These are phyloP conservation scores for Pyrenophora seminiperda DNA, from an alignment of 2,329 filamentous ascomycete genomes.

Conservation along the genomic window DNA sequence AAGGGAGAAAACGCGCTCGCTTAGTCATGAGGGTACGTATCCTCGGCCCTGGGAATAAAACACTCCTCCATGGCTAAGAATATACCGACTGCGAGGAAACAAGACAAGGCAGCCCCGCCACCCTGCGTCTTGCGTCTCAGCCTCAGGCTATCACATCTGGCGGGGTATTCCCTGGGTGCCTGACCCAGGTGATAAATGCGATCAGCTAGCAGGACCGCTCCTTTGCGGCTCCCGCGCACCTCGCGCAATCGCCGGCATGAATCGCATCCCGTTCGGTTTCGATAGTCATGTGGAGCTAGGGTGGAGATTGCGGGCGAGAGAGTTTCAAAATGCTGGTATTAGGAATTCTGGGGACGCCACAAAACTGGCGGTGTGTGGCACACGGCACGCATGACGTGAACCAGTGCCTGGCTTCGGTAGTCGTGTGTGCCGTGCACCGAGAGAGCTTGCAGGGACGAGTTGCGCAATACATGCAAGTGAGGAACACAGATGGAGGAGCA, in stretches of 20 bases:
- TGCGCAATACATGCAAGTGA: conserved; percentile 7
- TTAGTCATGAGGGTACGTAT: conserved; percentile 9
- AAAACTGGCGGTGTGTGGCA: conserved; percentile 14
- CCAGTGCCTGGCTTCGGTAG: neutral
- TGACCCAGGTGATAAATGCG: conserved; percentile 16
- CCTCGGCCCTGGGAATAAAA: neutral
- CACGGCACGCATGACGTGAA: too few relatives aligned
- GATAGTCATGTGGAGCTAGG: conserved; percentile 9
- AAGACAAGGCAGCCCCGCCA: neutral
- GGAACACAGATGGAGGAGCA: neutral
- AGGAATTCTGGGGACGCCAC: conserved; percentile 4
- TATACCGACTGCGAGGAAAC: neutral
- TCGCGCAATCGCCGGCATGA: conserved; percentile 9
- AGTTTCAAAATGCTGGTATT: conserved; percentile 5
- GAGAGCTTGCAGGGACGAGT: neutral
- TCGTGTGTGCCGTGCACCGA: neutral
- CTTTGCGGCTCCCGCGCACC: conserved; percentile 8
- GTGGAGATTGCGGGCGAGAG: conserved; percentile 6
- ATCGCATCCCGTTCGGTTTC: conserved; percentile 5
- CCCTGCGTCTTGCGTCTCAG: conserved; percentile 11
- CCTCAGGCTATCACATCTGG: conserved; percentile 15
- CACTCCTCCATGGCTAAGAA: neutral
- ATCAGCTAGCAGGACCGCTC: neutral
- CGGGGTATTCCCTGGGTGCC: conserved; percentile 20
- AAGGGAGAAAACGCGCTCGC: neutral